Evolutionary conservation across 768 basidiomycete genomes (phyloP), one percentile per base, ranked within the genome.

Genomic region (Fomitopsis serialis): DNA sequence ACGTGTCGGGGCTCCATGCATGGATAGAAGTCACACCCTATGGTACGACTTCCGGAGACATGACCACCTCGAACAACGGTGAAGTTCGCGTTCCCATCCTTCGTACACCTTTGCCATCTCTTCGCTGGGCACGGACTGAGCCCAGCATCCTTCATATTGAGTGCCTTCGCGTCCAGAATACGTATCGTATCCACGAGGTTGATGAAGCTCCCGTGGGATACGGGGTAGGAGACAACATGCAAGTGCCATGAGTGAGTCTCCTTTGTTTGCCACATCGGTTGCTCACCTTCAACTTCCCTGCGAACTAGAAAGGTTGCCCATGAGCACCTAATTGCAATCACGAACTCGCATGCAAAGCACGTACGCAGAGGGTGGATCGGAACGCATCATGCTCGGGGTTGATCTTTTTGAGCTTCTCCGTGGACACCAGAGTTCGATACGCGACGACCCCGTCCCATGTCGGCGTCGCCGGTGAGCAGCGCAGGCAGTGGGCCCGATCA

Each of bases 161-260:
- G 56, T 61, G 4, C 64, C 64, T 45, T 61, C 61, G 12, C 48
- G 57, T 19, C 54, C 53, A 5, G 58, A 59, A 21, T 58, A 35
- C 8, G 64, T 60, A 7, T 58, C 55, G 45, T 60, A 65, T 1
- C 57, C 63, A 61, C 54, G 24, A 59, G 55, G 50, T 67, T 67
- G 48, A 67, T 49, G 24, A 54, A 54, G 25, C 53, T 52, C 15
- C 63, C 63, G 23, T 59, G 55, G 2, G 66, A 64, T 32, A 66
- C 59, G 0, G 64, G 63, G 44, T 66, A 67, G 1, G 62, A 54
- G 44, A 66, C 59, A 42, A 67, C 52, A 42, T 66, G 64, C 66
- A 32, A 5, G 42, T 23, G 29, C 9, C 13, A n/a, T 40, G 15
- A 21, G 13, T 17, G 42, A 51, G 15, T 19, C 15, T 6, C 15